Conservation (phyloP, 2,329 filamentous ascomycete species). For the Ophiosphaerella korrae region DNA sequence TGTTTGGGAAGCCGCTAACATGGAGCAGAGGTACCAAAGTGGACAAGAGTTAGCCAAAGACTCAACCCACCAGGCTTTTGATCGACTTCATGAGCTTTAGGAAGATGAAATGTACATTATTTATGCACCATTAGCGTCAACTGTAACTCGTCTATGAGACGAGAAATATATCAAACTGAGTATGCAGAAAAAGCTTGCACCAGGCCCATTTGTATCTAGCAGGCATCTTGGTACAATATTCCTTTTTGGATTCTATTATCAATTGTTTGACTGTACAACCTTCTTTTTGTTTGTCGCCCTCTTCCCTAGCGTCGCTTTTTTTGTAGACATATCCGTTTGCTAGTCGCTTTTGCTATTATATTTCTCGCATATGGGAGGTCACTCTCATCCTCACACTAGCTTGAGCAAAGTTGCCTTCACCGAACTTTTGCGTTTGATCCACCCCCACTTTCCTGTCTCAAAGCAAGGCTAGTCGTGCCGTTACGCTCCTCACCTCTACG, state of each 20-base stretch:
- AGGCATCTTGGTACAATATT: neutral
- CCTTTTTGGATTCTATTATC: too few species aligned
- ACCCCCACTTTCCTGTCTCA: neutral
- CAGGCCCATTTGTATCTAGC: neutral
- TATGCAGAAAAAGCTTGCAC: neutral
- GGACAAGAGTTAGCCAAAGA: conserved; percentile 93
- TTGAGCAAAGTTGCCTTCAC: too few species aligned
- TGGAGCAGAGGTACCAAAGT: conserved; percentile 67
- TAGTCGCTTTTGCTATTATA: too few species aligned
- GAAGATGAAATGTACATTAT: conserved; percentile 29
- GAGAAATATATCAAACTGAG: neutral
- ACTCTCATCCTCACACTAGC: too few species aligned
- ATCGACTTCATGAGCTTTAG: conserved; percentile 16
- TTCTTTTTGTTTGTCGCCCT: too few species aligned
- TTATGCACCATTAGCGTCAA: conserved; percentile 25
- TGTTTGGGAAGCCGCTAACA: conserved; percentile 57
- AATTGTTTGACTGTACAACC: too few species aligned
- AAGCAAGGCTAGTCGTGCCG: neutral
- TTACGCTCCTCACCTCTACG: neutral
- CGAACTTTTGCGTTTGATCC: neutral
- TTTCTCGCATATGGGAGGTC: too few species aligned
- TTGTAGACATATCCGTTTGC: too few species aligned
- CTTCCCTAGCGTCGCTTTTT: too few species aligned
- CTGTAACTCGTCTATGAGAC: conserved; percentile 10
- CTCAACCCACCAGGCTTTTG: conserved; percentile 95